Percentiles rank a stretch among this genome's conserved stretches.
These are phyloP conservation scores for Triticum timopheevii DNA, from an alignment of 176 grass and related monocot genomes.

Conservation along the genomic window DNA sequence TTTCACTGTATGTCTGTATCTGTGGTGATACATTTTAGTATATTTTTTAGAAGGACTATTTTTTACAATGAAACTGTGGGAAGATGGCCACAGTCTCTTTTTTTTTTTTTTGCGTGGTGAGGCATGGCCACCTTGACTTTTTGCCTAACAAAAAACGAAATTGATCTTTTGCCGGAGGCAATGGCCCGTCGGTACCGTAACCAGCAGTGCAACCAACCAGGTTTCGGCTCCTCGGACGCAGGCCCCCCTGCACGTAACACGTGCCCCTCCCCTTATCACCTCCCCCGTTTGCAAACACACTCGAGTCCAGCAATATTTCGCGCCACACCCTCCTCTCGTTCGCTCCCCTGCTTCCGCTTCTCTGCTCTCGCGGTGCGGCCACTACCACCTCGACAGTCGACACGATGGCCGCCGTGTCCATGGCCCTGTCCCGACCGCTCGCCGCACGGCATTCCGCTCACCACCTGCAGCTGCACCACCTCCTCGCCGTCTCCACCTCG, in stretches of 20 bases:
- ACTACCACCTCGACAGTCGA: neutral
- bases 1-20: too few species aligned
- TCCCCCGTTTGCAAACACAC: neutral
- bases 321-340: constrained; percentile 11
- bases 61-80: too few species aligned
- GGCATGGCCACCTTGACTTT: neutral
- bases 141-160: neutral
- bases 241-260: neutral
- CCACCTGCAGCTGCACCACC: neutral
- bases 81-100: too few species aligned
- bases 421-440: neutral
- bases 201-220: neutral
- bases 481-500: neutral
- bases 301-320: neutral
- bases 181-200: neutral
- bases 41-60: too few species aligned
- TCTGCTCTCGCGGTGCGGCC: neutral
- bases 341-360: neutral
- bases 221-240: constrained; percentile 4
- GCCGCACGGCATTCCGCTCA: neutral
- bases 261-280: constrained; percentile 8
- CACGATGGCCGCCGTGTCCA: neutral
- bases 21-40: too few species aligned
- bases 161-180: neutral
- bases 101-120: neutral